Evolutionary conservation across 257 asterid species (phyloP).

Genomic region (Ligustrum vulgare): DNA sequence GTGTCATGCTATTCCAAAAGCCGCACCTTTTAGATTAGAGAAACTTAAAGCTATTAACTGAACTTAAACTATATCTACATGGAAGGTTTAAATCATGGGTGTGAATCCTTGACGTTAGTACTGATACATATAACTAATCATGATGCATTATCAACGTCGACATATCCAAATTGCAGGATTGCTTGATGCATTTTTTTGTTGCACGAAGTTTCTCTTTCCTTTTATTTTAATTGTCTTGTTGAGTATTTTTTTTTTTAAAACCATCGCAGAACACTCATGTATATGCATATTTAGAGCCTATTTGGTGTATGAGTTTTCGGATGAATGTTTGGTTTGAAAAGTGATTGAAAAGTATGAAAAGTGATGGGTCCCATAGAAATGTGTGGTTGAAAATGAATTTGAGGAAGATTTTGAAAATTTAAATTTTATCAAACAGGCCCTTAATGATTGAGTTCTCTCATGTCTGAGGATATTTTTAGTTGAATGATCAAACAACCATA

Average conservation of each 20-base stretch:
- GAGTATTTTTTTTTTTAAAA: background rate
- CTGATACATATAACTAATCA: background rate
- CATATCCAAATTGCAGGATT: background rate
- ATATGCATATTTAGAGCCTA: background rate
- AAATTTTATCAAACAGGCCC: too few species aligned
- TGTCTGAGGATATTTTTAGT: background rate
- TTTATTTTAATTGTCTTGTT: background rate
- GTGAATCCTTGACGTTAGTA: conserved; percentile 13
- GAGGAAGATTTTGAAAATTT: too few species aligned
- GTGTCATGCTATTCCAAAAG: background rate
- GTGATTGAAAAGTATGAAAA: too few species aligned
- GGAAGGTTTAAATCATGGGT: background rate
- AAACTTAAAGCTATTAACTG: background rate
- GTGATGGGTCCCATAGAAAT: too few species aligned
- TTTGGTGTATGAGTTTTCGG: too few species aligned
- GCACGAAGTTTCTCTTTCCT: background rate
- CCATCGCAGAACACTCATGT: background rate
- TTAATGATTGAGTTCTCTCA: background rate
- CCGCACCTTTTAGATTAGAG: background rate
- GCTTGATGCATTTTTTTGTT: background rate
- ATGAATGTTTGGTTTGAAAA: too few species aligned
- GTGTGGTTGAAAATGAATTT: too few species aligned
- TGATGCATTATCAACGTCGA: background rate
- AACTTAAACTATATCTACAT: background rate
- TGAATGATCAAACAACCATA: conserved; percentile 4